phyloP scores from a whole-genome alignment of 1,139 yeast genomes.

The Pneumocystis murina region DNA sequence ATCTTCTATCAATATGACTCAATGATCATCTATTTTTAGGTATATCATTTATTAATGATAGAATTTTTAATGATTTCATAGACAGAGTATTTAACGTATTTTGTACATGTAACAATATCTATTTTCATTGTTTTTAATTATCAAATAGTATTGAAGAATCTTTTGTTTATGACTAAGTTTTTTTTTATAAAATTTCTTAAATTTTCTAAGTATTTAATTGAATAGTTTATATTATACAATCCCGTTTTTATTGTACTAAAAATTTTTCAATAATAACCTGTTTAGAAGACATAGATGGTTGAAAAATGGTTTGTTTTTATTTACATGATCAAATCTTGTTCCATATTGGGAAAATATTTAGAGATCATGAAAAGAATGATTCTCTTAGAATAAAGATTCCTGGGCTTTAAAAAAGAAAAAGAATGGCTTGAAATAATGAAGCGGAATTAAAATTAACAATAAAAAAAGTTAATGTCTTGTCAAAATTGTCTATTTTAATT shows the following conservation, averaged over 20 bases:
- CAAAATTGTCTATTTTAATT: conserved; percentile 14
- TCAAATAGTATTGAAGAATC: not conserved
- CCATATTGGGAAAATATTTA: too few relatives aligned
- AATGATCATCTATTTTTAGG: too few relatives aligned
- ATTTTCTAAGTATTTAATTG: not conserved
- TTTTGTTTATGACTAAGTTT: not conserved
- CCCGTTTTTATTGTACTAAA: too few relatives aligned
- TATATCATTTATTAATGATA: not conserved
- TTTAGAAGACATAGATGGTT: not conserved
- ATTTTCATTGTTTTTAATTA: not conserved
- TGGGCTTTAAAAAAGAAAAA: too few relatives aligned
- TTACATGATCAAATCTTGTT: too few relatives aligned
- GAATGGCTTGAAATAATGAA: not conserved
- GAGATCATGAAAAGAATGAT: too few relatives aligned
- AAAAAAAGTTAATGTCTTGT: not conserved
- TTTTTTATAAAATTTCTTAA: too few relatives aligned
- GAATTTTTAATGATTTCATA: conserved; percentile 8
- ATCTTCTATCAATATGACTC: not conserved
- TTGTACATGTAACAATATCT: not conserved
- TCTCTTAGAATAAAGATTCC: too few relatives aligned
- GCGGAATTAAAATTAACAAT: not conserved
- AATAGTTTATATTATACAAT: too few relatives aligned
- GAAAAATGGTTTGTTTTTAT: not conserved
- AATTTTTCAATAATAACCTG: not conserved
- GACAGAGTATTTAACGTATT: not conserved